phyloP scores from a whole-genome alignment of 108 stramenopile genomes.

The Stephanodiscus triporus region DNA sequence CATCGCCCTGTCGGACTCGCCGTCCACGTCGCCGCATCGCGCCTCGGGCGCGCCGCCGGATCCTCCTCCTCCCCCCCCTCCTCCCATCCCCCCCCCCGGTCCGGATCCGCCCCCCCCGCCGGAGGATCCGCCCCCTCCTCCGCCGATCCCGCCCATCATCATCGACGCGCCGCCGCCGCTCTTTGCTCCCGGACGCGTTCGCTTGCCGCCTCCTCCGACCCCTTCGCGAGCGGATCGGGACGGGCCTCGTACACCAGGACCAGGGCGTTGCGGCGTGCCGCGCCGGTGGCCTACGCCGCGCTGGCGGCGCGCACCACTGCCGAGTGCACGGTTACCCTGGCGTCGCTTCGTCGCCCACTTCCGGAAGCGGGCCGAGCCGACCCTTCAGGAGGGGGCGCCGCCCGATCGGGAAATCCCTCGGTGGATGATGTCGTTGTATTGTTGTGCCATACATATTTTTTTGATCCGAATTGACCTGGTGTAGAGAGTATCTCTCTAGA shows the following conservation, averaged over 20 bases:
- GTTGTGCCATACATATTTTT: not conserved
- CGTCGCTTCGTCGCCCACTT: conserved; percentile 77
- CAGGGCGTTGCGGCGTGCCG: conserved; percentile 86
- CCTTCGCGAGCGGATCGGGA: not conserved
- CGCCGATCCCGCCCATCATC: not conserved
- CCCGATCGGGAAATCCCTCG: conserved; percentile 40
- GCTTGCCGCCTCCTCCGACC: not conserved
- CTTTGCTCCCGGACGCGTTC: not conserved
- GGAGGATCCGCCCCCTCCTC: not conserved
- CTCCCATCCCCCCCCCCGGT: conserved; percentile 4
- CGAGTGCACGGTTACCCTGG: conserved; percentile 64
- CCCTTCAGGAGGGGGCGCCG: conserved; percentile 61
- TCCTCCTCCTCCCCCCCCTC: conserved; percentile 14
- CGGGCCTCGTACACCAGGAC: conserved; percentile 59
- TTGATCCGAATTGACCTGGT: too few relatives aligned
- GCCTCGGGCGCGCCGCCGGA: conserved; percentile 3
- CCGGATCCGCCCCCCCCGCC: not conserved
- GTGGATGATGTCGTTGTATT: conserved; percentile 46
- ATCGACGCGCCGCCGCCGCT: not conserved
- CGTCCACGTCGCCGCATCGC: conserved; percentile 78
- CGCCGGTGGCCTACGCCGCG: conserved; percentile 89
- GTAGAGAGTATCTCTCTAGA: too few relatives aligned
- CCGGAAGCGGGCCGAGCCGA: conserved; percentile 72
- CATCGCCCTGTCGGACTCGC: conserved; percentile 62
- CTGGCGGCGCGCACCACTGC: conserved; percentile 82